These are phyloP conservation scores for Suzukiozyma palmioleophila DNA, from an alignment of 1,139 yeast species.

Conservation along the genomic window DNA sequence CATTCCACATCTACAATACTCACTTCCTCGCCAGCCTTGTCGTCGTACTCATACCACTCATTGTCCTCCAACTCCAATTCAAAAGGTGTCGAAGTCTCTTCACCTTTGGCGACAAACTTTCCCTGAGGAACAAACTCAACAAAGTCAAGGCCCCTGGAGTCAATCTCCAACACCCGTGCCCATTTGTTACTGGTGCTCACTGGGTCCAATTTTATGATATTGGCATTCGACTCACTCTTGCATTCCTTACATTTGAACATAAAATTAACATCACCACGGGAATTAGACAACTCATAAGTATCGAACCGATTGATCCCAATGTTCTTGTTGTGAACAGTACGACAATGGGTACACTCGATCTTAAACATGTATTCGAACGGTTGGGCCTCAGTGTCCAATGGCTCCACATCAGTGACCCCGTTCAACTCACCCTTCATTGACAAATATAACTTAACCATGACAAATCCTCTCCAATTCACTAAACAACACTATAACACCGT, in stretches of 20 bases:
- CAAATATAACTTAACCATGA: slow-evolving; percentile 44
- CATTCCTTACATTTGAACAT: slow-evolving; percentile 74
- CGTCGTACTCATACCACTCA: slow-evolving; percentile 97
- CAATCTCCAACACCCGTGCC: slow-evolving; percentile 60
- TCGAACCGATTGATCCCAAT: slow-evolving; percentile 65
- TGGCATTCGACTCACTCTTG: slow-evolving; percentile 39
- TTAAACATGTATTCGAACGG: slow-evolving; percentile 76
- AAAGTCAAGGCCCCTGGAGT: slow-evolving; percentile 81
- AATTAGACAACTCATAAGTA: slow-evolving; percentile 58
- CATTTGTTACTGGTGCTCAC: slow-evolving; percentile 25
- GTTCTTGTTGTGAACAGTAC: slow-evolving; percentile 73
- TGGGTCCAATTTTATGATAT: slow-evolving; percentile 30
- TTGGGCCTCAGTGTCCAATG: slow-evolving; percentile 52
- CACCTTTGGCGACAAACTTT: slow-evolving; percentile 57
- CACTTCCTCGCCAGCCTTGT: slow-evolving; percentile 74
- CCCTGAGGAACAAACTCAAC: slow-evolving; percentile 68
- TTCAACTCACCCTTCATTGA: slow-evolving; percentile 56
- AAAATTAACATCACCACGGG: slow-evolving; percentile 82
- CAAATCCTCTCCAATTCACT: background rate
- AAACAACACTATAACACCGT: no score
- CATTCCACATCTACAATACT: slow-evolving; percentile 71
- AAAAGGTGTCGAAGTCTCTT: slow-evolving; percentile 49
- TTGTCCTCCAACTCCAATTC: slow-evolving; percentile 73
- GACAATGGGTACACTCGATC: slow-evolving; percentile 74
- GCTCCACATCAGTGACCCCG: slow-evolving; percentile 61